phyloP scores from a whole-genome alignment of 345 rosid genomes.

The Bruguiera sexangula region DNA sequence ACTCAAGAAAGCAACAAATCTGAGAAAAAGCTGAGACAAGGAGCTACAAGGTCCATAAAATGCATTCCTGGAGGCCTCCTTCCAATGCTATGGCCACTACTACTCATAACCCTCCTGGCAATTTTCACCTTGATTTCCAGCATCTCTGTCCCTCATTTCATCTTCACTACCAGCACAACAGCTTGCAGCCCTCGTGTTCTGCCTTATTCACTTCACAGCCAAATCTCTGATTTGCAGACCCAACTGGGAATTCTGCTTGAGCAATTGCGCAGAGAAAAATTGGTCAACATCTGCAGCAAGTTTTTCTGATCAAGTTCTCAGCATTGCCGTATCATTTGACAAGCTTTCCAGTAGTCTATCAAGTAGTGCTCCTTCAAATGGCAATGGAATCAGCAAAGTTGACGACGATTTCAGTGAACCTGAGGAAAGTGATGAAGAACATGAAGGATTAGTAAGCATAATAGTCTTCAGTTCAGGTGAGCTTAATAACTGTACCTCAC shows the following conservation, averaged over 20 bases:
- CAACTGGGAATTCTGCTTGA: slow-evolving; percentile 37
- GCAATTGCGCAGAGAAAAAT: slow-evolving; percentile 33
- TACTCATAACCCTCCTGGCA: slow-evolving; percentile 30
- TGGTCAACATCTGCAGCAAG: slow-evolving; percentile 22
- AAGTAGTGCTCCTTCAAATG: slow-evolving; percentile 13
- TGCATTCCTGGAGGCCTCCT: slow-evolving; percentile 29
- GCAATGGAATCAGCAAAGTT: slow-evolving; percentile 23
- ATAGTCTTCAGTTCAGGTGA: slow-evolving; percentile 39
- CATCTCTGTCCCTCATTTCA: slow-evolving; percentile 24
- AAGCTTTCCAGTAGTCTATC: slow-evolving; percentile 36
- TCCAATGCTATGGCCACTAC: slow-evolving; percentile 26
- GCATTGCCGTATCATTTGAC: slow-evolving; percentile 42
- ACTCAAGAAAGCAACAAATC: background rate
- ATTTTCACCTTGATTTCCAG: slow-evolving; percentile 26
- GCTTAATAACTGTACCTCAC: slow-evolving; percentile 38
- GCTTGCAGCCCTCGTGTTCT: slow-evolving; percentile 2
- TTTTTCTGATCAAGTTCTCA: slow-evolving; percentile 48
- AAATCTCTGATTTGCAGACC: slow-evolving; percentile 38
- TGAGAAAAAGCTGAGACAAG: slow-evolving; percentile 38
- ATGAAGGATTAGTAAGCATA: slow-evolving; percentile 18
- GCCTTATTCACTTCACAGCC: slow-evolving; percentile 29
- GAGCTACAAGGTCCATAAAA: slow-evolving; percentile 23
- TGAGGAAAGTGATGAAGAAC: slow-evolving; percentile 32
- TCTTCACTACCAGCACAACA: slow-evolving; percentile 14
- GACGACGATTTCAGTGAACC: slow-evolving; percentile 35